Percentiles rank a stretch among this genome's conserved stretches.
Evolutionary conservation across 2,329 filamentous ascomycete species (phyloP).

Genomic region (Xylariaceae sp.): DNA sequence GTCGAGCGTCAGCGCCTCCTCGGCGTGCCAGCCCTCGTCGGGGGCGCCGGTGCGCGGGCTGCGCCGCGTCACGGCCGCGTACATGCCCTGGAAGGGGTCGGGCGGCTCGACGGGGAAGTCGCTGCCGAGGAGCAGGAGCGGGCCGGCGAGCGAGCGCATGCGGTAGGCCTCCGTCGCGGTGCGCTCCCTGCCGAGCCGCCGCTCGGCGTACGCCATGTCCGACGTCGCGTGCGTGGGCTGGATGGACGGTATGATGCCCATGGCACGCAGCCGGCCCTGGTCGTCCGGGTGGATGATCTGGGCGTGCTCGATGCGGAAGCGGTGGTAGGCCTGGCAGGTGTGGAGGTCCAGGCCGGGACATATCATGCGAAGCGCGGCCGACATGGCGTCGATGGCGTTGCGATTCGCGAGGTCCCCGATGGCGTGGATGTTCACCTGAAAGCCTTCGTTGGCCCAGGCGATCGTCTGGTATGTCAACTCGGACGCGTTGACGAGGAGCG

Average conservation of each 20-base stretch:
- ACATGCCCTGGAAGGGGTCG: constrained; percentile 60
- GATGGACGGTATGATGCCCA: constrained; percentile 60
- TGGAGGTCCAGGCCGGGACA: constrained; percentile 39
- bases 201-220: constrained; percentile 60
- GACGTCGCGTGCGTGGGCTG: constrained; percentile 67
- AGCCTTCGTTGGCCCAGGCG: constrained; percentile 53
- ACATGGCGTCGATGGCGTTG: constrained; percentile 55
- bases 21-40: constrained; percentile 47
- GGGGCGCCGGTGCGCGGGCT: constrained; percentile 46
- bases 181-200: constrained; percentile 49
- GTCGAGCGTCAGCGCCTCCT: constrained; percentile 50
- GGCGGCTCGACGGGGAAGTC: constrained; percentile 68
- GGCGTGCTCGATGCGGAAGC: constrained; percentile 63
- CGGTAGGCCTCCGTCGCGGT: constrained; percentile 53
- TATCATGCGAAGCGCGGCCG: constrained; percentile 43
- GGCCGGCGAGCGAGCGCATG: constrained; percentile 53
- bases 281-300: constrained; percentile 63
- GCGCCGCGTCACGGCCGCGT: constrained; percentile 56
- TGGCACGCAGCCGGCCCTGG: constrained; percentile 47
- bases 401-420: constrained; percentile 65
- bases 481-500: constrained; percentile 58
- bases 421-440: constrained; percentile 65
- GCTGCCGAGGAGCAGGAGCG: constrained; percentile 53
- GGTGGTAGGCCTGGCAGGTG: constrained; percentile 44
- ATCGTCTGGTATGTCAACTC: constrained; percentile 45